Evolutionary conservation across 352 stramenopile genomes (phyloP), one percentile per base, ranked within the genome.

Genomic region (Thalassiosira exigua): DNA sequence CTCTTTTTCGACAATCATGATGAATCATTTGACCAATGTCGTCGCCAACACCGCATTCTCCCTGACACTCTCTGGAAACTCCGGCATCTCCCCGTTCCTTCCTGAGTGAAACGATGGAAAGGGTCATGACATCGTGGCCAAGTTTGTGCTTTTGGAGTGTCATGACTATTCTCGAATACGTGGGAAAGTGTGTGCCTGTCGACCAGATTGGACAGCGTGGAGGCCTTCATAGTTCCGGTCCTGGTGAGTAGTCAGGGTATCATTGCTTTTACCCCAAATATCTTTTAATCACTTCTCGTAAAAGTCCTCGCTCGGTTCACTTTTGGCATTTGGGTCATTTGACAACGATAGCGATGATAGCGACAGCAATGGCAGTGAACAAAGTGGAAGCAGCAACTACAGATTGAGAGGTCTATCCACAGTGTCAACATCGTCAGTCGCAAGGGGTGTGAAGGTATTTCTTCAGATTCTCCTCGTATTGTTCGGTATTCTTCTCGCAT

Each of bases 171-270:
- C 50, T 78, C 14, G 81, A 88, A 54, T 69, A 67, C 24, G 48
- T 88, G 3, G 71, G 56, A 12, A 85, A 88, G 27, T 88, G 70
- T 69, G 66, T 88, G 44, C 81, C 81, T 7, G 69, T 79, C 1
- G 79, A 87, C 68, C 62, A 87, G 57, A 70, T 84, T 87, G 32
- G 79, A 87, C 58, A 67, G 62, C 32, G 41, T 66, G 22, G 69
- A 81, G 61, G 69, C 66, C 7, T 87, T 84, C 51, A 46, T 88
- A 4, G 71, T 85, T 39, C 81, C 75, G 5, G 36, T 80, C 0
- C 69, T 88, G n/a, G 53, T 60, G 5, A 53, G 56, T 54, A 58
- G 53, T 12, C 41, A 30, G 42, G 53, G 29, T 39, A 11, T 79
- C 9, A 26, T 69, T 24, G 58, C 46, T 24, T 75, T 66, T 29